These are phyloP conservation scores for Thecaphora thlaspeos DNA, from an alignment of 1,284 basidiomycete genomes.

Conservation along the genomic window DNA sequence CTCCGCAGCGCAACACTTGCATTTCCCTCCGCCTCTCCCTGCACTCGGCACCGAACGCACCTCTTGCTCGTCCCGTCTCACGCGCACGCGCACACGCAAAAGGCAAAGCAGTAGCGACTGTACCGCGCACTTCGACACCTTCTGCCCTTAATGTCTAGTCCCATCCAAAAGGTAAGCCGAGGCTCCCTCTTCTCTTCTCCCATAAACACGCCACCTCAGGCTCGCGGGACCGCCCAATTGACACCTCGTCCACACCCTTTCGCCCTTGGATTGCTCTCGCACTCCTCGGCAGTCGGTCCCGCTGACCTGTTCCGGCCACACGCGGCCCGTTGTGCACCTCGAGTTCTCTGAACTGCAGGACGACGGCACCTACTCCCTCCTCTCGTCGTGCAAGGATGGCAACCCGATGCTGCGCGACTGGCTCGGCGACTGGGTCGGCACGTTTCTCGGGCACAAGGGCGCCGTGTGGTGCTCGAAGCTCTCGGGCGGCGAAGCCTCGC, in stretches of 20 bases:
- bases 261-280: background rate
- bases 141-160: too few relatives aligned
- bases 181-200: background rate
- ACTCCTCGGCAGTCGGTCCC: constrained; percentile 55
- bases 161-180: too few relatives aligned
- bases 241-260: background rate
- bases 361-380: constrained; percentile 60
- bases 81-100: too few relatives aligned
- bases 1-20: too few relatives aligned
- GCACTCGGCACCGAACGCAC: too few relatives aligned
- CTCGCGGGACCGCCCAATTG: background rate
- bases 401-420: constrained; percentile 57
- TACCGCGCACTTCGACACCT: too few relatives aligned
- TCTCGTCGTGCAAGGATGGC: constrained; percentile 57
- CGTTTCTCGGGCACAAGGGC: constrained; percentile 95
- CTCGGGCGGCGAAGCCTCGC: constrained; percentile 66
- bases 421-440: constrained; percentile 95
- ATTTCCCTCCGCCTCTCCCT: too few relatives aligned
- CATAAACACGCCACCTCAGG: background rate
- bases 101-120: too few relatives aligned
- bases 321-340: constrained; percentile 84
- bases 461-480: constrained; percentile 97
- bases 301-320: constrained; percentile 64
- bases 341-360: constrained; percentile 78
- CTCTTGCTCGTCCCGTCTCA: too few relatives aligned